These are phyloP conservation scores for Pleomassaria siparia DNA, from an alignment of 2,329 filamentous ascomycete species.

Conservation along the genomic window DNA sequence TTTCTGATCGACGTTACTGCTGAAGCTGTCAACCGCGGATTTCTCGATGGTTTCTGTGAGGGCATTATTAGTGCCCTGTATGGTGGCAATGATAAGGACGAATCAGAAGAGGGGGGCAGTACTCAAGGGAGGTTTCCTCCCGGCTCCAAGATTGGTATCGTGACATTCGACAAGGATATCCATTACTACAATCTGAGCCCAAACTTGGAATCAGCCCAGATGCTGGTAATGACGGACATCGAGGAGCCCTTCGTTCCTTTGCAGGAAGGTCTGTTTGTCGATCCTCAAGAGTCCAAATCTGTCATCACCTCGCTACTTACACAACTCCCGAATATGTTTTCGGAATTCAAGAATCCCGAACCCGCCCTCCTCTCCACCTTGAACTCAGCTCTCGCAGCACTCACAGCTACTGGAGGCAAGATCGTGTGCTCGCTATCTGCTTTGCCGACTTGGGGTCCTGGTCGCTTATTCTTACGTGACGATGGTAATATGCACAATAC, in stretches of 20 bases:
- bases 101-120: conserved; percentile 55
- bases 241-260: conserved; percentile 95
- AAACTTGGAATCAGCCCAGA: conserved; percentile 82
- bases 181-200: conserved; percentile 96
- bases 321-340: conserved; percentile 82
- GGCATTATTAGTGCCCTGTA: conserved; percentile 86
- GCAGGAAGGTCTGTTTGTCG: conserved; percentile 89
- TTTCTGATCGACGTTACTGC: conserved; percentile 94
- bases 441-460: conserved; percentile 90
- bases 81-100: conserved; percentile 57
- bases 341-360: conserved; percentile 84
- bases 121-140: conserved; percentile 63
- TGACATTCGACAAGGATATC: conserved; percentile 94
- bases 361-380: conserved; percentile 83
- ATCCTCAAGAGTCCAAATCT: conserved; percentile 84
- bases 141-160: conserved; percentile 87
- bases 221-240: conserved; percentile 98
- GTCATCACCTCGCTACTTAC: conserved; percentile 87
- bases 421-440: conserved; percentile 83
- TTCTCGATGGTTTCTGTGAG: conserved; percentile 85
- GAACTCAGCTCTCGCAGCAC: conserved; percentile 78
- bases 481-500: conserved; percentile 78
- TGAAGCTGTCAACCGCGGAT: conserved; percentile 87
- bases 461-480: conserved; percentile 80
- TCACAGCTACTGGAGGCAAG: conserved; percentile 88